Percentiles rank a stretch among this genome's conserved stretches.
Conservation (phyloP, 352 stramenopile genomes). For the Globisporangium radiosum region DNA sequence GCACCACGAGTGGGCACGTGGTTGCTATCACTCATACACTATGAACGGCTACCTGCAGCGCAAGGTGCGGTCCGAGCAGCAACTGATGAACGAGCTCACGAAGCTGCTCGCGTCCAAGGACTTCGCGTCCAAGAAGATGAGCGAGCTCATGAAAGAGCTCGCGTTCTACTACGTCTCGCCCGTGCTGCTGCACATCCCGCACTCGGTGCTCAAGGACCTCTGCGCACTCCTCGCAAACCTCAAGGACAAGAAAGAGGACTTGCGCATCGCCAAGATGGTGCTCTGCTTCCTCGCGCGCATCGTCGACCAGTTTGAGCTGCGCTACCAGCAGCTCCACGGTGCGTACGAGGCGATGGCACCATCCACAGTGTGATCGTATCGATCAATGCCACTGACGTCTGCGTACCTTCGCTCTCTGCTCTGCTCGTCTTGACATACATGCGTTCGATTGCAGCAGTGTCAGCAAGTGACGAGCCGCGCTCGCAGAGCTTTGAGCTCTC, state of each 20-base stretch:
- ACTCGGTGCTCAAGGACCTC: conserved; percentile 66
- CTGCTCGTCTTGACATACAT: neutral
- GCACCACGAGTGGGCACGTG: no score
- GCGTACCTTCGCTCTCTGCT: neutral
- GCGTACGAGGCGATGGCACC: neutral
- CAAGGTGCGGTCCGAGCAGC: conserved; percentile 75
- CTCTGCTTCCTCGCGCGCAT: conserved; percentile 56
- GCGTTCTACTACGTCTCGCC: conserved; percentile 70
- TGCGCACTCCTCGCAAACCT: conserved; percentile 54
- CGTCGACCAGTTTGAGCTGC: conserved; percentile 56
- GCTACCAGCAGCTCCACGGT: conserved; percentile 13
- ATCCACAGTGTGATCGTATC: neutral
- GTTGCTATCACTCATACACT: no score
- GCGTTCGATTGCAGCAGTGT: neutral
- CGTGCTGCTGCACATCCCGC: conserved; percentile 31
- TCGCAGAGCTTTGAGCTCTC: conserved; percentile 45
- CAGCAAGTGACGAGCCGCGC: conserved; percentile 11
- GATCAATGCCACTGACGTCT: neutral
- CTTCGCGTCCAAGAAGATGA: conserved; percentile 62
- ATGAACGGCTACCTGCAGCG: conserved; percentile 71
- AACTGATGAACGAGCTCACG: conserved; percentile 77
- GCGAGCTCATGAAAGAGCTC: conserved; percentile 59
- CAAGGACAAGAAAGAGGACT: conserved; percentile 81
- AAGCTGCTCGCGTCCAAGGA: conserved; percentile 56
- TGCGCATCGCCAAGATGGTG: conserved; percentile 54